These are phyloP conservation scores for Penicillium concentricum DNA, from an alignment of 2,329 filamentous ascomycete species.

Conservation along the genomic window DNA sequence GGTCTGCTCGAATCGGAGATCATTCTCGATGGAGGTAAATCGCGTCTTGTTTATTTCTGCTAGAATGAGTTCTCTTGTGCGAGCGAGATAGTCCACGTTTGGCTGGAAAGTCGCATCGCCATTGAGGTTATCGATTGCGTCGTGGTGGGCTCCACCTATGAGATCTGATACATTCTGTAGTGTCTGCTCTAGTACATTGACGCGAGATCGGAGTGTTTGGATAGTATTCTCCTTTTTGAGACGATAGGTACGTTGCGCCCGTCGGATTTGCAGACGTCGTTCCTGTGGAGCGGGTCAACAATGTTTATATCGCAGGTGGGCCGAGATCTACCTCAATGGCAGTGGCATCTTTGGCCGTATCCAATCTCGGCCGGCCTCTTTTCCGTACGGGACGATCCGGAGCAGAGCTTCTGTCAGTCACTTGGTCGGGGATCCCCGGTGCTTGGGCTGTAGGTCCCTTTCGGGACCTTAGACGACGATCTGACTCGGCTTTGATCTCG, in stretches of 20 bases:
- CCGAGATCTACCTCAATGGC: conserved; percentile 19
- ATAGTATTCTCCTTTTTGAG: conserved; percentile 83
- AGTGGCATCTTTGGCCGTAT: conserved; percentile 21
- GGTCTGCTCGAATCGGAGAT: background rate
- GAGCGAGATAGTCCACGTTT: conserved; percentile 2
- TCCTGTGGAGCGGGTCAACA: conserved; percentile 18
- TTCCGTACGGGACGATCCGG: conserved; percentile 18
- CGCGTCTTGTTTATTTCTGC: conserved; percentile 15
- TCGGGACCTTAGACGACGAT: conserved; percentile 4
- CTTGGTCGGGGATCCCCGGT: conserved; percentile 12
- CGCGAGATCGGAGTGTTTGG: conserved; percentile 66
- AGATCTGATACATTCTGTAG: conserved; percentile 21
- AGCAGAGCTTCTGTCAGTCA: background rate
- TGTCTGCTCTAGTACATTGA: conserved; percentile 62
- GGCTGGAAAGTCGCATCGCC: background rate
- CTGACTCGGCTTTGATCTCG: conserved; percentile 3
- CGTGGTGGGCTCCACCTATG: background rate
- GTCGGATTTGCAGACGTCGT: conserved; percentile 79
- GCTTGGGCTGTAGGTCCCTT: background rate
- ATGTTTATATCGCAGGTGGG: background rate
- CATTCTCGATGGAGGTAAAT: background rate
- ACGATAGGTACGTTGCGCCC: conserved; percentile 82
- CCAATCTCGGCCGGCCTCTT: conserved; percentile 20
- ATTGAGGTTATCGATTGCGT: background rate
- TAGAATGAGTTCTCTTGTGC: conserved; percentile 16